Evolutionary conservation across 768 basidiomycete species (phyloP), one percentile per base, ranked within the genome.

Genomic region (Serpula lacrymans): DNA sequence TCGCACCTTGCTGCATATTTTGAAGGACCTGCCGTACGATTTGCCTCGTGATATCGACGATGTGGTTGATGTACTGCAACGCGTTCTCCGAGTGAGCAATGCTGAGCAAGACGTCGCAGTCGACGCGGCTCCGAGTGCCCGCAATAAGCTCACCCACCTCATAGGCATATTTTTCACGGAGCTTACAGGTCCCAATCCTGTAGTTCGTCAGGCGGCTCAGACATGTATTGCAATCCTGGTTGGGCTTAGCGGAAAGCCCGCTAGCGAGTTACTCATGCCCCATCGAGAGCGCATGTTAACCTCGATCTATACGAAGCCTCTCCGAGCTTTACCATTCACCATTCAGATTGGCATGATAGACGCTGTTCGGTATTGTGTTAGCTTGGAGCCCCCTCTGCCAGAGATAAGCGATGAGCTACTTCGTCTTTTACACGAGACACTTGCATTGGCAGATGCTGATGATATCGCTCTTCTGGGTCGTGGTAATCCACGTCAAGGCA

Each of bases 261-360:
- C 87, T 18, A 71, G 79, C 30, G 90, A 93, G 31, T 70, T 98
- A n/a, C 70, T 99, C 34, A 67, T 77, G 59, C 87, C 79, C 12
- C 85, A 93, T 52, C 84, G 91, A 34, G 90, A 93, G 47, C 82
- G 91, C 22, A 83, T 98, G 67, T 72, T 98, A 27, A 78, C 80
- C 13, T 79, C 85, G 2, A 93, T 99, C 49, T 98, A 87, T 67
- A 89, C 88, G n/a, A 97, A 98, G 57, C 96, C 96, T 10, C 75
- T 99, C 14, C 76, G 96, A 38, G 96, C 96, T 0, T 74, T 99
- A 18, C 93, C 93, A 2, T 94, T 97, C 59, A 75, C 85, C 12
- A 90, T 91, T 53, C 96, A 98, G 60, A 96, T 98, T 42, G 96
- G 94, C 22, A 93, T 97, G 77, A 92, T 98, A 44, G 96, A 98